Base-by-base conservation (phyloP, 345 rosid species). In the Acer campestre region DNA sequence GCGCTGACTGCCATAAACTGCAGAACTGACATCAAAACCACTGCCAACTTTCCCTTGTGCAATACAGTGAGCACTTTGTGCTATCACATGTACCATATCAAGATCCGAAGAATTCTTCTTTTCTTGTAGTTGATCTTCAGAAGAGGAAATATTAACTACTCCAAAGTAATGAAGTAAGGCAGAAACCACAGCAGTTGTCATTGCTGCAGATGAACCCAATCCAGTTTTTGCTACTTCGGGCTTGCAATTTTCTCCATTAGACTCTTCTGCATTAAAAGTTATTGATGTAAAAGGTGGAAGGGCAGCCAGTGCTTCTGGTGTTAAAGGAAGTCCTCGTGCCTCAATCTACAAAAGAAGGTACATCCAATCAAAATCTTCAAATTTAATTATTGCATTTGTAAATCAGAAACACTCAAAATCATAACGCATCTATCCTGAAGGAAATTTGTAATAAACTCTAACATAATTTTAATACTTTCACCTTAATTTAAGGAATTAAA, bases 161-260 rank as follows among this genome's bases (percentile, higher is more conserved):
- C 97, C 92, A 75, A 96, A 88, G 83, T 96, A 94, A 78, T 94
- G 97, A 75, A 96, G 93, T 73, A 96, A 82, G 68, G 97, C 91
- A 85, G 98, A 95, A 78, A 90, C 95, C 38, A 91, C 95, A 49
- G 99, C 99, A 70, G 97, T 86, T 59, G 98, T 94, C 99, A 94
- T 94, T 65, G 99, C 98, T 77, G 99, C 99, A 66, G 98, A 96
- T 75, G 99, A 96, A 69, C 99, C 99, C 81, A 96, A 85, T 58
- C 99, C 99, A 79, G 99, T 96, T 86, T 96, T 94, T 66, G 99
- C 98, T 80, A 96, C 98, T 87, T 96, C 99, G 74, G 98, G 97
- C 85, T 87, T 96, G 85, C 87, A 86, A 68, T 81, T 87, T 81
- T 77, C 88, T 67, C 90, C 93, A 74, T 75, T 84, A 79, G 87